These are phyloP conservation scores for Cucumis melo DNA, from an alignment of 306 rosid species.

Conservation along the genomic window DNA sequence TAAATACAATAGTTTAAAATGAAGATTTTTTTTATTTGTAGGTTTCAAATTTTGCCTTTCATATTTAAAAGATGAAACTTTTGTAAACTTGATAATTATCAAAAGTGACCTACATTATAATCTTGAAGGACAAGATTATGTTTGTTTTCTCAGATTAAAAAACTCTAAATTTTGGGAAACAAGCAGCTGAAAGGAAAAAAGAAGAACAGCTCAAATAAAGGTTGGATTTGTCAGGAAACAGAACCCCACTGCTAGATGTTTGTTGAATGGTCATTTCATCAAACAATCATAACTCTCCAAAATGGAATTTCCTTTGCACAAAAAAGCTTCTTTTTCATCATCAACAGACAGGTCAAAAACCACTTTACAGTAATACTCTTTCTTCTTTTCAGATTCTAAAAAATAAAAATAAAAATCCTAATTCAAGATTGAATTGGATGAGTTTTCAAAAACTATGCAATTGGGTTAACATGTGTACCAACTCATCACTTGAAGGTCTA, in stretches of 20 bases:
- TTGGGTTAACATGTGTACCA: slow-evolving; percentile 97
- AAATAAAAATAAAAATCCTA: too few relatives aligned
- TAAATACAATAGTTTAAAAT: too few relatives aligned
- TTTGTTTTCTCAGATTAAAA: too few relatives aligned
- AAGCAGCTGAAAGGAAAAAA: too few relatives aligned
- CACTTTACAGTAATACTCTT: neutral
- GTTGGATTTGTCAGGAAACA: neutral
- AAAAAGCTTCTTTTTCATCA: slow-evolving; percentile 2
- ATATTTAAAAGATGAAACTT: too few relatives aligned
- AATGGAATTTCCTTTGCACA: neutral
- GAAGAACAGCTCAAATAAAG: too few relatives aligned
- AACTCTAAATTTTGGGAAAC: too few relatives aligned
- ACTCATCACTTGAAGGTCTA: slow-evolving; percentile 95
- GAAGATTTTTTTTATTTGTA: too few relatives aligned
- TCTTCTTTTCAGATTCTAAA: neutral
- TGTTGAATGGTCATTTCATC: neutral
- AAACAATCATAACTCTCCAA: slow-evolving; percentile 4
- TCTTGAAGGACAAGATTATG: too few relatives aligned
- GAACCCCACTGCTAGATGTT: neutral
- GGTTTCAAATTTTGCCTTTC: too few relatives aligned
- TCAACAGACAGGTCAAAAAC: slow-evolving; percentile 2
- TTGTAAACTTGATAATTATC: too few relatives aligned
- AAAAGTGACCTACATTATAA: too few relatives aligned
- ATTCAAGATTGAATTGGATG: neutral
- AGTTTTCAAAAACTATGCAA: slow-evolving; percentile 69